Percentiles rank a stretch among this genome's conserved stretches.
Conservation (phyloP, 192 early-diverging fungal species). For the Lobosporangium transversale region DNA sequence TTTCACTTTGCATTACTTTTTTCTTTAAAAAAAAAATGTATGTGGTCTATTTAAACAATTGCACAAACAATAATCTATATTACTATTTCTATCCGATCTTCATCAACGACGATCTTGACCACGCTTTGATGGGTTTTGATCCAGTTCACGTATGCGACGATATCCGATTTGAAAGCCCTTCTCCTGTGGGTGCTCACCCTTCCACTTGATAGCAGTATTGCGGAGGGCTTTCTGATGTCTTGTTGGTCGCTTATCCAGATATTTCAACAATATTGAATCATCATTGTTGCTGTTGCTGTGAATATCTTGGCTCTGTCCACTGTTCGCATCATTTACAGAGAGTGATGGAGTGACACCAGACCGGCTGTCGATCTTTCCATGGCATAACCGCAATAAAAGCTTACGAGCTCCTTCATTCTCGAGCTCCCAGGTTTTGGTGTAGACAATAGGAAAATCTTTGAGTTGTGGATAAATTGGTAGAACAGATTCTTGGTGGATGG, state of each 20-base stretch:
- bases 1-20: too few species aligned
- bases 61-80: too few species aligned
- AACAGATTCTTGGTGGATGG: constrained; percentile 21
- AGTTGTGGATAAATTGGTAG: constrained; percentile 43
- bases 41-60: too few species aligned
- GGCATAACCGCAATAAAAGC: constrained; percentile 31
- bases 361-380: constrained; percentile 17
- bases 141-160: constrained; percentile 30
- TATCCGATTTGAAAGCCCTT: constrained; percentile 36
- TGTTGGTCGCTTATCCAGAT: constrained; percentile 17
- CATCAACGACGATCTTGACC: constrained; percentile 17
- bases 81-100: too few species aligned
- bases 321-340: not conserved
- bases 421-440: constrained; percentile 50
- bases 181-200: constrained; percentile 45
- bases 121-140: constrained; percentile 15
- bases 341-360: constrained; percentile 4
- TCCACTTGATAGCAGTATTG: constrained; percentile 52
- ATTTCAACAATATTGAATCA: not conserved
- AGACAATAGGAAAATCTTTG: constrained; percentile 43
- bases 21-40: too few species aligned
- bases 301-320: not conserved
- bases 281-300: not conserved
- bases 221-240: constrained; percentile 26
- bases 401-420: constrained; percentile 35